phyloP scores from a whole-genome alignment of 78 protist genomes.

The Chrysochromulina parva region DNA sequence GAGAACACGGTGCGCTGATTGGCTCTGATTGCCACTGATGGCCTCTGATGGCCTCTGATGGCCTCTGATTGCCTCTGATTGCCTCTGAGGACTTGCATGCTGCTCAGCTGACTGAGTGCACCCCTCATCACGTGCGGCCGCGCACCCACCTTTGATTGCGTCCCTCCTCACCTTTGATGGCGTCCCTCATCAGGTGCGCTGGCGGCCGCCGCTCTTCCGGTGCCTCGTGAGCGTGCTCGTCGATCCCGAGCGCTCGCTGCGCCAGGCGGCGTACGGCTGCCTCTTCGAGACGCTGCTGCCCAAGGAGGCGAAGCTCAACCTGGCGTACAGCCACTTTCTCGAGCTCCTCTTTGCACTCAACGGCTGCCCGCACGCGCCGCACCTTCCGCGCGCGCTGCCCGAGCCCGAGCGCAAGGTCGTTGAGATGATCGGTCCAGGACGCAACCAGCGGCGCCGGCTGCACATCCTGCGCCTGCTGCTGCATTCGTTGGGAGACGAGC shows the following conservation, averaged over 20 bases:
- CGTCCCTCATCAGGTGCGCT: background rate
- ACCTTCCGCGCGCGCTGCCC: background rate
- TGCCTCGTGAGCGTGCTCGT: background rate
- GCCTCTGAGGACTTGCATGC: too few relatives aligned
- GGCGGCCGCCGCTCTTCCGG: background rate
- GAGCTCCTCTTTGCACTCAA: background rate
- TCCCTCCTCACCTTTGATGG: too few relatives aligned
- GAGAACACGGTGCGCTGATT: too few relatives aligned
- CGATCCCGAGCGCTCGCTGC: background rate
- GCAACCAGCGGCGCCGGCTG: background rate
- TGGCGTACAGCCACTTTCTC: background rate
- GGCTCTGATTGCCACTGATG: too few relatives aligned
- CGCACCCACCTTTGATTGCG: too few relatives aligned
- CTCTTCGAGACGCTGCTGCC: constrained; percentile 12
- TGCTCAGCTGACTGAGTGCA: too few relatives aligned
- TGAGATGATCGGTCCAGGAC: background rate
- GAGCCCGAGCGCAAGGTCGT: background rate
- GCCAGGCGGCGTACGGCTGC: background rate
- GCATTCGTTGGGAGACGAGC: background rate
- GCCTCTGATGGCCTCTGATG: too few relatives aligned
- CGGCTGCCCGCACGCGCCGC: background rate
- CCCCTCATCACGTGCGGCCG: too few relatives aligned
- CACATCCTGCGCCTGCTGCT: background rate
- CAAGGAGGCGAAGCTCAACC: background rate
- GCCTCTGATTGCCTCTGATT: too few relatives aligned